Evolutionary conservation across 2,329 filamentous ascomycete genomes (phyloP).

Genomic region (Calonectria pteridis): DNA sequence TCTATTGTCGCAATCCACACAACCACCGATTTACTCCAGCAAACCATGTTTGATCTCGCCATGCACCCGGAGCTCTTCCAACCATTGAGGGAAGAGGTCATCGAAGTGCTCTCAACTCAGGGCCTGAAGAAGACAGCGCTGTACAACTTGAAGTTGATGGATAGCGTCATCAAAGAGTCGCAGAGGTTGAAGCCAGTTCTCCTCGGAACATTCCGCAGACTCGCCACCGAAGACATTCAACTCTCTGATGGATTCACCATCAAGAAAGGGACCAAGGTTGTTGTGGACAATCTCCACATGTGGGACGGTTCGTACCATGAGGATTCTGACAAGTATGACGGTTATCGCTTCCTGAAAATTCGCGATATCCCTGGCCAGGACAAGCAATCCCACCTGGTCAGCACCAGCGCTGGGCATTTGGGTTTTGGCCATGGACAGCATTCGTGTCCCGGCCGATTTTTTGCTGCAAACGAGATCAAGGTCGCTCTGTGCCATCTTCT

Average conservation of each 20-base stretch:
- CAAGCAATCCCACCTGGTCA: neutral
- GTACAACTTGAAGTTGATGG: conserved; percentile 1
- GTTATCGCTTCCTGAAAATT: neutral
- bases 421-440: neutral
- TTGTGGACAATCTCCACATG: conserved; percentile 1
- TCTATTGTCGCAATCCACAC: neutral
- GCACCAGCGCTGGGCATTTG: neutral
- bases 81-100: neutral
- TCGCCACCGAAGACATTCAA: neutral
- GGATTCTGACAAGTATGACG: neutral
- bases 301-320: neutral
- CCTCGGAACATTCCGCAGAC: neutral
- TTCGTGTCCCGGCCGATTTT: neutral
- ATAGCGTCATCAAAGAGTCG: neutral
- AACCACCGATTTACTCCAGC: neutral
- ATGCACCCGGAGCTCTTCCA: neutral
- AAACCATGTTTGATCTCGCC: neutral
- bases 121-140: neutral
- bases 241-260: neutral
- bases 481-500: neutral
- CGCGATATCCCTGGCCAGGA: neutral
- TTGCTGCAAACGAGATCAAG: neutral
- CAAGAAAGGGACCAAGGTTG: neutral
- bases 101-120: neutral
- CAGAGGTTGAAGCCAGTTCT: neutral